Base-by-base conservation (phyloP, 2,329 filamentous ascomycete species). In the Ascochyta clinopodiicola region DNA sequence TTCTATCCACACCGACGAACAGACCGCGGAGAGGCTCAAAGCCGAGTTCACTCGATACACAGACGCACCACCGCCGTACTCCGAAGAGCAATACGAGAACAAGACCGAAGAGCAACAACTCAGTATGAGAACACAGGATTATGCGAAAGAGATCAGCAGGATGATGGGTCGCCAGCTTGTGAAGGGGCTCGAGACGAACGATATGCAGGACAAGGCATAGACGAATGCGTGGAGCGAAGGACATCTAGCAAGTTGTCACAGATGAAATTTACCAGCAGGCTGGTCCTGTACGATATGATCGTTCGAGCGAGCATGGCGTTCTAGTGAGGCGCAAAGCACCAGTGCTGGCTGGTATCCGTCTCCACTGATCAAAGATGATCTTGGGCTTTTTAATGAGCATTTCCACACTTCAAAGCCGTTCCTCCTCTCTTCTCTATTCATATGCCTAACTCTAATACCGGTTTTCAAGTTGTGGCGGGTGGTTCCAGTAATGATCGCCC, bases 121-220 rank as follows among this genome's bases (percentile, higher is more conserved):
- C 2, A 61, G 39, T 29, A 70, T 69, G 64, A 49, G 63, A 6
- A 64, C 61, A 51, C 50, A 46, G 13, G 67, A 70, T 29, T 71
- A 71, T 27, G 62, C 68, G 4, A 67, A 65, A 44, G 64, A 70
- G 56, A 49, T 71, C 2, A 66, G 65, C 27, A 61, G 66, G 46
- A 61, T 66, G 49, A 70, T 71, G 68, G 65, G 66, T 12, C 53
- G 51, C 19, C 68, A 71, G 53, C 44, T 71, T 13, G 62, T 66
- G 0, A 54, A 36, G 40, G 65, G 63, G 0, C 24, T 71, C 44
- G 69, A 58, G 57, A 57, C 45, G 6, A 15, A 51, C 10, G 46
- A 50, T 8, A n/a, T 12, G 17, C 46, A 56, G 12, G 42, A 42
- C 5, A 27, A 29, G 9, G 34, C 38, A 12, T 40, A 40, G 9